Evolutionary conservation across 192 early-diverging fungal species (phyloP).

Genomic region (Podila verticillata): DNA sequence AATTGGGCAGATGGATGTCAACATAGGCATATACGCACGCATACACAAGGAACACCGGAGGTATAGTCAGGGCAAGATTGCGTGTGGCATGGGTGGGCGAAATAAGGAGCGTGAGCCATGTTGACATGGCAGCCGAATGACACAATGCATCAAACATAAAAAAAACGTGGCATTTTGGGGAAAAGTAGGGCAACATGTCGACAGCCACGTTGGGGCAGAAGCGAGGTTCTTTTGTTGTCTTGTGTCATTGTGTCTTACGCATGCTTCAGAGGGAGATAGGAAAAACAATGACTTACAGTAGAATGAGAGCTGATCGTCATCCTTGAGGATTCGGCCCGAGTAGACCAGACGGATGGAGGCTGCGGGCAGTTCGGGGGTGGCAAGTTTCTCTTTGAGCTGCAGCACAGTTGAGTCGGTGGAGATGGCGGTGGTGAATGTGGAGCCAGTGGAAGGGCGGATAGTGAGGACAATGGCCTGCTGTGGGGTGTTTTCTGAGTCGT

Average conservation of each 20-base stretch:
- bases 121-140: too few relatives aligned
- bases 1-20: conserved; percentile 6
- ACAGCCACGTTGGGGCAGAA: too few relatives aligned
- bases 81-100: background rate
- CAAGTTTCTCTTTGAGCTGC: conserved; percentile 79
- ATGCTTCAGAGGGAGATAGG: background rate
- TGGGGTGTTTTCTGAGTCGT: conserved; percentile 27
- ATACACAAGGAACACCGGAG: background rate
- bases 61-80: background rate
- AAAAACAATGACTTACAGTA: conserved; percentile 71
- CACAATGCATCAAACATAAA: too few relatives aligned
- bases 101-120: too few relatives aligned
- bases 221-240: too few relatives aligned
- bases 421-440: conserved; percentile 60
- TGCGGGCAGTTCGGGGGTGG: conserved; percentile 62
- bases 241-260: too few relatives aligned
- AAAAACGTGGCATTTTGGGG: too few relatives aligned
- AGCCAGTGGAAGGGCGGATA: conserved; percentile 61
- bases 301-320: conserved; percentile 74
- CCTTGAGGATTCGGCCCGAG: conserved; percentile 93
- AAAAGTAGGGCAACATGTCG: too few relatives aligned
- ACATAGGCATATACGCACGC: conserved; percentile 1
- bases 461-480: conserved; percentile 57
- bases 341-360: conserved; percentile 87
- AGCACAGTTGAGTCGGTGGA: conserved; percentile 66